These are phyloP conservation scores for Juglanconis juglandina DNA, from an alignment of 2,329 filamentous ascomycete genomes.

Conservation along the genomic window DNA sequence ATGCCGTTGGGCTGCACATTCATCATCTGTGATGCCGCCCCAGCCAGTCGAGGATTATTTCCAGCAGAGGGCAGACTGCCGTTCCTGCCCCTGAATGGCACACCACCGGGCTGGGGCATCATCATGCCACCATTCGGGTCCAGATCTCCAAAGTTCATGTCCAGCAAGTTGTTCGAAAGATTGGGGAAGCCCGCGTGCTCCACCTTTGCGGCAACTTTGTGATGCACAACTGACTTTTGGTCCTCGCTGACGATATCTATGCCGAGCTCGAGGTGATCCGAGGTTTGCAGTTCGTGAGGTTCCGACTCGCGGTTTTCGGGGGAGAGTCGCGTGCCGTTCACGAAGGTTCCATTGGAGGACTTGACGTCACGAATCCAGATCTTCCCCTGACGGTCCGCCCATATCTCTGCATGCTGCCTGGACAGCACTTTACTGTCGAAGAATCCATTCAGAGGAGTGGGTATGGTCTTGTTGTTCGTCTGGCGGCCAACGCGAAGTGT, in stretches of 20 bases:
- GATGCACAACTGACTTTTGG: conserved; percentile 96
- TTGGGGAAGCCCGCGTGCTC: conserved; percentile 87
- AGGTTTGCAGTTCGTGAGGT: conserved; percentile 85
- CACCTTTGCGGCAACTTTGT: conserved; percentile 95
- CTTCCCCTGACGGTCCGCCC: conserved; percentile 80
- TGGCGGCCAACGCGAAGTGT: conserved; percentile 89
- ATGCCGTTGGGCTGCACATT: conserved; percentile 53
- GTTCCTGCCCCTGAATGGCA: conserved; percentile 68
- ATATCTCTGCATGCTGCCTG: conserved; percentile 92
- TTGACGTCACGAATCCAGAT: conserved; percentile 97
- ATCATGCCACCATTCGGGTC: conserved; percentile 76
- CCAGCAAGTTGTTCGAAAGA: conserved; percentile 71
- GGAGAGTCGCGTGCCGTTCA: conserved; percentile 86
- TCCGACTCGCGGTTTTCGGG: conserved; percentile 95
- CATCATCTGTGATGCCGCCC: conserved; percentile 45
- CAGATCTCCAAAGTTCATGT: conserved; percentile 89
- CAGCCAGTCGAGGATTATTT: conserved; percentile 59
- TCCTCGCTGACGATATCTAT: conserved; percentile 99
- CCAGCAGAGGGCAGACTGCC: conserved; percentile 63
- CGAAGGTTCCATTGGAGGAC: conserved; percentile 97
- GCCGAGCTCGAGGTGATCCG: conserved; percentile 88
- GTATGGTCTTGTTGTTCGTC: conserved; percentile 93
- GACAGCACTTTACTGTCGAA: conserved; percentile 98
- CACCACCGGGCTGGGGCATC: conserved; percentile 63
- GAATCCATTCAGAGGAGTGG: conserved; percentile 86